A percentile compares a stretch with the other conserved stretches of the same genome.
These are phyloP conservation scores for Wickerhamiella australiensis DNA, from an alignment of 805 yeast genomes.

Conservation along the genomic window DNA sequence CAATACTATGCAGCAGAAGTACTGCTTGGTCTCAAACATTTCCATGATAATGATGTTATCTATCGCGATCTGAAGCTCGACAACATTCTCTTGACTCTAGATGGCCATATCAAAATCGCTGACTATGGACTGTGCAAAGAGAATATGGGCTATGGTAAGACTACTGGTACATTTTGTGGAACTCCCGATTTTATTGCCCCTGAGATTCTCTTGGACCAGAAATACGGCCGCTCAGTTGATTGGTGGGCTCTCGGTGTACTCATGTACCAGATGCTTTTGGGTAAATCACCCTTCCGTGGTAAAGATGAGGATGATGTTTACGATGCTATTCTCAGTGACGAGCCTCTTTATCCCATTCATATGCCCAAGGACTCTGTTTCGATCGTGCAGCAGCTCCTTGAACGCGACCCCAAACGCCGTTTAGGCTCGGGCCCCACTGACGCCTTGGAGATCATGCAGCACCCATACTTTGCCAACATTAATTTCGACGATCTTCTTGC, in stretches of 20 bases:
- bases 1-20: constrained; percentile 98
- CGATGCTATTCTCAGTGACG: constrained; percentile 92
- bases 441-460: constrained; percentile 89
- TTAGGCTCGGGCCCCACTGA: constrained; percentile 81
- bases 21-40: constrained; percentile 73
- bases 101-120: constrained; percentile 92
- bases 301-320: constrained; percentile 95
- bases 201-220: constrained; percentile 85
- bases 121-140: constrained; percentile 97
- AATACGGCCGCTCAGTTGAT: constrained; percentile 87
- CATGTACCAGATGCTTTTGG: constrained; percentile 88
- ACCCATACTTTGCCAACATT: constrained; percentile 82
- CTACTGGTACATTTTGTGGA: constrained; percentile 48
- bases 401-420: constrained; percentile 76
- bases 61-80: constrained; percentile 85
- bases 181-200: constrained; percentile 99
- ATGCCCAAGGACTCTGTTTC: constrained; percentile 97
- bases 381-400: constrained; percentile 76
- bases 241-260: constrained; percentile 99
- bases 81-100: constrained; percentile 75
- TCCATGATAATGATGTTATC: constrained; percentile 91
- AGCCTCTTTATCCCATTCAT: constrained; percentile 90
- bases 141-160: constrained; percentile 70
- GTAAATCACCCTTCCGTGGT: constrained; percentile 95
- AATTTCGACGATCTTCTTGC: constrained; percentile 75